Evolutionary conservation across 2,329 filamentous ascomycete genomes (phyloP).

Genomic region (Ploettnerulaceae sp.): DNA sequence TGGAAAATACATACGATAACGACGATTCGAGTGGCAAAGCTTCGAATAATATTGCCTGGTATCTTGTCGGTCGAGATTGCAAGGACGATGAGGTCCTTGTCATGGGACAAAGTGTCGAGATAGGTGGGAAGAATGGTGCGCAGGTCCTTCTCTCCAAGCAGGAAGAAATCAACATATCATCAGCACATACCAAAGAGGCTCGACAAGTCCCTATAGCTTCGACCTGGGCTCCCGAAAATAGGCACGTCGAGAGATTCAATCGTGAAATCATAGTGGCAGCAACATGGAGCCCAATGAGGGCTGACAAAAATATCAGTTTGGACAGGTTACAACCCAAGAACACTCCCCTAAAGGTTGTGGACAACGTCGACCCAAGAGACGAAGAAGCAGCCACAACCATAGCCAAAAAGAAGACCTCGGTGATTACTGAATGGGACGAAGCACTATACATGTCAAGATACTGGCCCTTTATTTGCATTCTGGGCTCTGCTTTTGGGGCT

Average conservation of each 20-base stretch:
- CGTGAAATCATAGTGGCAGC: neutral
- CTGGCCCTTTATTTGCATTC: slow-evolving; percentile 25
- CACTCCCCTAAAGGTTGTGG: too few relatives aligned
- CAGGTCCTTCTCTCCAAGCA: neutral
- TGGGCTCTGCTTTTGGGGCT: slow-evolving; percentile 32
- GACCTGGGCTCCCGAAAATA: too few relatives aligned
- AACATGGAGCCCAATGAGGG: neutral
- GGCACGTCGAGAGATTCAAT: too few relatives aligned
- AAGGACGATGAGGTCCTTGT: too few relatives aligned
- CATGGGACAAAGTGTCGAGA: slow-evolving; percentile 31
- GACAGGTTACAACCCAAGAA: neutral
- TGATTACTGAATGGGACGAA: slow-evolving; percentile 19
- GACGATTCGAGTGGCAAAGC: slow-evolving; percentile 25
- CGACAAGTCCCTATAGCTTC: neutral
- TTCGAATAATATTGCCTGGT: slow-evolving; percentile 30
- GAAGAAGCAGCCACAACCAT: too few relatives aligned
- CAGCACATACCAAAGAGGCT: neutral
- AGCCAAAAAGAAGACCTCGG: too few relatives aligned
- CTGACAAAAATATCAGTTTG: neutral
- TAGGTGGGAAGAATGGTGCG: slow-evolving; percentile 2
- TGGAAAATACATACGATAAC: slow-evolving; percentile 31
- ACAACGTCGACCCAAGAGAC: too few relatives aligned
- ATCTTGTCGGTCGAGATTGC: slow-evolving; percentile 32
- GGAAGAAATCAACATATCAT: neutral
- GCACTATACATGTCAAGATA: slow-evolving; percentile 24